phyloP scores from a whole-genome alignment of 371 early-diverging fungal genomes.

The Entomophthora muscae region DNA sequence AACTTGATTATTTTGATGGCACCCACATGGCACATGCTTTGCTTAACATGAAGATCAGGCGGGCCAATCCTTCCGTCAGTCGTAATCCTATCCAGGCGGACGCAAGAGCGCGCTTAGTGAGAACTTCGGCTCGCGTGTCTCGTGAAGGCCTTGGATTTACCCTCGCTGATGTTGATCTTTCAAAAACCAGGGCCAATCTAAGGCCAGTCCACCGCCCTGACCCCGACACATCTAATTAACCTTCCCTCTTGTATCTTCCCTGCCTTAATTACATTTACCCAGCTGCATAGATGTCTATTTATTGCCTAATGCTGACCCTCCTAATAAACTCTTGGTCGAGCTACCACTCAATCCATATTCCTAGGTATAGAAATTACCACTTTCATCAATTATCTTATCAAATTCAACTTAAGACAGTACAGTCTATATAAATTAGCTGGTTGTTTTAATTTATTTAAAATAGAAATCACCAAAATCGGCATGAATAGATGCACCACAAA shows the following conservation, averaged over 20 bases:
- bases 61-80: neutral
- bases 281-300: neutral
- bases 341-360: too few species aligned
- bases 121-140: neutral
- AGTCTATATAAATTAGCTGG: too few species aligned
- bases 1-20: conserved; percentile 1
- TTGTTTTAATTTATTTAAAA: too few species aligned
- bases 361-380: too few species aligned
- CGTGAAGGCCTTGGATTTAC: neutral
- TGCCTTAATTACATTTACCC: neutral
- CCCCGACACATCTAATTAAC: neutral
- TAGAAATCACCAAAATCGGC: too few species aligned
- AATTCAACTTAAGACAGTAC: too few species aligned
- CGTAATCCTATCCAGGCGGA: neutral
- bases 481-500: too few species aligned
- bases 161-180: neutral
- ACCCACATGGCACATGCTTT: neutral
- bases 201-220: neutral
- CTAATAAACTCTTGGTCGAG: neutral
- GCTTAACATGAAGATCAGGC: conserved; percentile 3
- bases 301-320: neutral
- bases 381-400: too few species aligned
- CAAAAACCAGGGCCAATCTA: neutral
- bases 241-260: neutral
- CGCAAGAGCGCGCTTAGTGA: neutral